Evolutionary conservation across 1,139 yeast species (phyloP), one percentile per base, ranked within the genome.

Genomic region (Kluyveromyces sp.): DNA sequence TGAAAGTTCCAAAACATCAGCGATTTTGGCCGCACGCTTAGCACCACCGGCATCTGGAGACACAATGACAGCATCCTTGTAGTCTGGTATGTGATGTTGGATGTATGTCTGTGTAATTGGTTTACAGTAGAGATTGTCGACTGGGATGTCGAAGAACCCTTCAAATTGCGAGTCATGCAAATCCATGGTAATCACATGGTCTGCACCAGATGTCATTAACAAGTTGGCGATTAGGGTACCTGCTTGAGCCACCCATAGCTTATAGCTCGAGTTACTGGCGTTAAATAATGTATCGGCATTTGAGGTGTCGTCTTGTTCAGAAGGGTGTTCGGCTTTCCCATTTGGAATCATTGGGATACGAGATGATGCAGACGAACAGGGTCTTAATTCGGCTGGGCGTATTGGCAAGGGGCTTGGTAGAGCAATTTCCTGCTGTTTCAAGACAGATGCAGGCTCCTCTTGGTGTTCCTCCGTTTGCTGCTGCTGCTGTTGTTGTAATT

Each of bases 21-120:
- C 98, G 52, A 92, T 77, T 1, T 92, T 83, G 1, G 96, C 86
- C 33, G 98, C 97, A 53, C 97, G 73, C 64, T 92, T 92, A 43
- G 97, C 97, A 51, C 97, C 98, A 60, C 97, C 97, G 43, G 96
- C 90, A 67, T 90, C 97, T 0, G 97, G 97, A 1, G 96, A 86
- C 31, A 90, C 96, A 55, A 90, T 80, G 8, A 89, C 95, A 47
- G 89, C 83, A 35, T 87, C 83, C 52, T 77, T 77, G 63, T 80
- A 86, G 54, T 84, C 69, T 21, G 94, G 90, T 46, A 89, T 80
- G 53, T 73, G 74, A 53, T 83, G 81, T 31, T 77, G 73, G 49
- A 90, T 87, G 65, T 86, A 90, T 55, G 85, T 83, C 65, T 85
- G 88, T 49, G 88, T 72, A 47, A 88, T 70, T 3, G 96, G 96